These are phyloP conservation scores for Parathielavia hyrcaniae DNA, from an alignment of 495 filamentous ascomycete species.

Conservation along the genomic window DNA sequence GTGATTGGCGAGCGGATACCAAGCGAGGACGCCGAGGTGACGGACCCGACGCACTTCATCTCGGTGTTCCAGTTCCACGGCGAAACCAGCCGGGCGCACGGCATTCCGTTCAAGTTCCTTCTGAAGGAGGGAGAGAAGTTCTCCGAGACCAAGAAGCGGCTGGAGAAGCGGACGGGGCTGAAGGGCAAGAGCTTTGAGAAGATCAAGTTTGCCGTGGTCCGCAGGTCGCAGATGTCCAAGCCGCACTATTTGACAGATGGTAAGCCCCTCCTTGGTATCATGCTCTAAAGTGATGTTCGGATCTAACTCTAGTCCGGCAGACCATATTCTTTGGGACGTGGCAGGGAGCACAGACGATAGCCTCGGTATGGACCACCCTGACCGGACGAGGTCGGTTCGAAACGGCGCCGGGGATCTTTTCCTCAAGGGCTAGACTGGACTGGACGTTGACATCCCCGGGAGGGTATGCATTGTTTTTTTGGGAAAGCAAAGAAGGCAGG, in stretches of 20 bases:
- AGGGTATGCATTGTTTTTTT: slow-evolving; percentile 6
- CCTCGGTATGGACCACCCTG: slow-evolving; percentile 85
- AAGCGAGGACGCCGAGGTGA: slow-evolving; percentile 62
- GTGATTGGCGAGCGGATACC: slow-evolving; percentile 75
- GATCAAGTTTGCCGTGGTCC: slow-evolving; percentile 87
- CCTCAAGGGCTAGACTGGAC: slow-evolving; percentile 40
- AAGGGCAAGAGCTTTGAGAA: slow-evolving; percentile 99
- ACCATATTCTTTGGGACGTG: slow-evolving; percentile 75
- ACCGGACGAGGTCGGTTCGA: slow-evolving; percentile 52
- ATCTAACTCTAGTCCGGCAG: slow-evolving; percentile 40
- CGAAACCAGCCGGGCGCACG: slow-evolving; percentile 66
- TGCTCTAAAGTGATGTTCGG: background rate
- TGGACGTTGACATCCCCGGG: background rate
- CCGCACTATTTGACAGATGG: slow-evolving; percentile 83
- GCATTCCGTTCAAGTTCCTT: slow-evolving; percentile 86
- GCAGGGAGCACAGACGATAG: slow-evolving; percentile 63
- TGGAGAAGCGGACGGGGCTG: slow-evolving; percentile 83
- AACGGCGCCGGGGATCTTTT: slow-evolving; percentile 53
- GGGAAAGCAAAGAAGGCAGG: too few species aligned
- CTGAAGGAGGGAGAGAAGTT: slow-evolving; percentile 85
- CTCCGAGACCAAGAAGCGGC: slow-evolving; percentile 80
- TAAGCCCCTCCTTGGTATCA: slow-evolving; percentile 48
- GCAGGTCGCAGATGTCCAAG: slow-evolving; percentile 59
- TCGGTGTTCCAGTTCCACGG: slow-evolving; percentile 86
- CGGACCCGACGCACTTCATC: slow-evolving; percentile 56